Conservation (phyloP, 2,329 filamentous ascomycete species). For the Pestalotiopsis fici region DNA sequence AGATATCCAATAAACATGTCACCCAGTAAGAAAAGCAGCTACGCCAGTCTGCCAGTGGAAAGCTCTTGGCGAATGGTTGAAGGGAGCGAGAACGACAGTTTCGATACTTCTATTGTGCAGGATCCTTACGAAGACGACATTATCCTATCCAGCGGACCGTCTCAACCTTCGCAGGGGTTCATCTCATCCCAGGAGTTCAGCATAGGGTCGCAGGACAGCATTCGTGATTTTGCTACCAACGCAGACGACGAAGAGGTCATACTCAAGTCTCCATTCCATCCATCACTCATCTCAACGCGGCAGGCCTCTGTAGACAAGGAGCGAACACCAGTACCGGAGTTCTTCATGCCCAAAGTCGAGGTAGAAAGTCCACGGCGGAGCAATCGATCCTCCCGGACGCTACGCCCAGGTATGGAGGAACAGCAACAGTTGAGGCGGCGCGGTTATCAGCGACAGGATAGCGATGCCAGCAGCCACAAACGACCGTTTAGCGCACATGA, state of each 20-base stretch:
- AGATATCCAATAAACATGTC: conserved; percentile 9
- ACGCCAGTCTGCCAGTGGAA: conserved; percentile 41
- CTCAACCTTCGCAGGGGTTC: conserved; percentile 41
- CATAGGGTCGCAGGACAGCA: conserved; percentile 56
- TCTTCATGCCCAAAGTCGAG: conserved; percentile 53
- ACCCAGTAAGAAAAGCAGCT: conserved; percentile 17
- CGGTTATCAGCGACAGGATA: conserved; percentile 20
- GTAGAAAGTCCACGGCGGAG: conserved; percentile 37
- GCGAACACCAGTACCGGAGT: conserved; percentile 49
- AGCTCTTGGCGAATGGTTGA: conserved; percentile 64
- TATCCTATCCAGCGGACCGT: conserved; percentile 41
- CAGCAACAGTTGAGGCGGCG: conserved; percentile 27
- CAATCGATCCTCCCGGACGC: conserved; percentile 35
- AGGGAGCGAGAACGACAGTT: conserved; percentile 59
- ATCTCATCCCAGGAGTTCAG: conserved; percentile 38
- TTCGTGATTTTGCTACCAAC: conserved; percentile 52
- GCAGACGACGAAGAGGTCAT: conserved; percentile 59
- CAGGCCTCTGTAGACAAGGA: conserved; percentile 29
- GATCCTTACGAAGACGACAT: conserved; percentile 43
- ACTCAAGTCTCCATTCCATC: conserved; percentile 55
- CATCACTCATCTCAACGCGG: conserved; percentile 41
- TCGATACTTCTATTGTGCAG: conserved; percentile 55
- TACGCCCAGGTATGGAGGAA: conserved; percentile 30
- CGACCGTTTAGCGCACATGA: conserved; percentile 11
- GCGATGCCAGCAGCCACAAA: conserved; percentile 19